These are phyloP conservation scores for Claviceps cyperi DNA, from an alignment of 2,329 filamentous ascomycete species.

Conservation along the genomic window DNA sequence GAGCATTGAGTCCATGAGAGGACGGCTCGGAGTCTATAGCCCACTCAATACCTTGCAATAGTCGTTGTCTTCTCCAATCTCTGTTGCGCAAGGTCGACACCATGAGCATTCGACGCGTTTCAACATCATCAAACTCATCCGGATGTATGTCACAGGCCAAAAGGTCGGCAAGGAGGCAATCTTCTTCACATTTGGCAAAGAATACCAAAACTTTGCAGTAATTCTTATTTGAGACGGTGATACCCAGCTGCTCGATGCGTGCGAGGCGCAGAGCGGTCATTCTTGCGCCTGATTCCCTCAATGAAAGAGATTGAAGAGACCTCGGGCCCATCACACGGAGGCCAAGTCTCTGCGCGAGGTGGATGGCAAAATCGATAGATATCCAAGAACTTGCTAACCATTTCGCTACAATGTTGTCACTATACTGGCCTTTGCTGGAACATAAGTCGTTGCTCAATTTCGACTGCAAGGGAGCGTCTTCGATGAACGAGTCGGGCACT, in stretches of 20 bases:
- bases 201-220: slow-evolving; percentile 53
- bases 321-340: slow-evolving; percentile 59
- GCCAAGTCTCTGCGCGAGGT: slow-evolving; percentile 54
- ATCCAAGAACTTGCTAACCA: slow-evolving; percentile 65
- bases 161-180: slow-evolving; percentile 29
- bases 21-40: slow-evolving; percentile 10
- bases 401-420: slow-evolving; percentile 52
- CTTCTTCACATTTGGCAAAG: slow-evolving; percentile 45
- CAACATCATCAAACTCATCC: slow-evolving; percentile 36
- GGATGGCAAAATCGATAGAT: slow-evolving; percentile 56
- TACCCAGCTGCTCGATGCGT: slow-evolving; percentile 45
- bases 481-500: neutral
- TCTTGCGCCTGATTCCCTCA: slow-evolving; percentile 42
- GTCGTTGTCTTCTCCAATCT: slow-evolving; percentile 26
- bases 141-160: slow-evolving; percentile 38
- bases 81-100: slow-evolving; percentile 15
- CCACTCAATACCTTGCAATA: slow-evolving; percentile 29
- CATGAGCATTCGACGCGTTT: slow-evolving; percentile 25
- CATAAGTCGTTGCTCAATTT: neutral
- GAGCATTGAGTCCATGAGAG: slow-evolving; percentile 13
- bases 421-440: slow-evolving; percentile 11
- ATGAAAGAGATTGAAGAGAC: slow-evolving; percentile 62
- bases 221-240: slow-evolving; percentile 45
- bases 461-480: neutral
- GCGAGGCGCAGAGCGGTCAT: slow-evolving; percentile 45